A percentile compares a stretch with the other conserved stretches of the same genome.
phyloP scores from a whole-genome alignment of 2,329 filamentous ascomycete genomes.

The Anthostomella pinea region DNA sequence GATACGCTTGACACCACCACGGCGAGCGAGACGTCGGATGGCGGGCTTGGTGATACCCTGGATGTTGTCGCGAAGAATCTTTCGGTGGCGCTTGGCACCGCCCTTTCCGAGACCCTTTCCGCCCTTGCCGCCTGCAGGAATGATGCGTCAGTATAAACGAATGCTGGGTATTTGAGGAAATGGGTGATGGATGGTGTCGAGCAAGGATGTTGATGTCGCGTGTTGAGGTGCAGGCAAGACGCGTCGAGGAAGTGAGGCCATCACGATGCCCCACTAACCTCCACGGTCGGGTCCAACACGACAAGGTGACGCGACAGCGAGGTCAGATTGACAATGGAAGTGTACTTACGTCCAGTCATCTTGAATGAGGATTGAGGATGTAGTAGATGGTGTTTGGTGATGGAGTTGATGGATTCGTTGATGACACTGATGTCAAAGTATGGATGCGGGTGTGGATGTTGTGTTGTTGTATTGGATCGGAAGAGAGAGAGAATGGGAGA shows the following conservation, averaged over 20 bases:
- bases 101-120: conserved; percentile 98
- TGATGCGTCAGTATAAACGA: conserved; percentile 42
- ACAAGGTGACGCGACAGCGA: conserved; percentile 16
- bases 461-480: conserved; percentile 28
- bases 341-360: conserved; percentile 71
- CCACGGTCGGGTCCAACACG: conserved; percentile 3
- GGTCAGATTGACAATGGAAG: conserved; percentile 10
- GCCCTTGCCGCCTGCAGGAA: conserved; percentile 76
- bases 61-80: conserved; percentile 99
- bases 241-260: conserved; percentile 25
- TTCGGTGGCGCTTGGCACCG: conserved; percentile 97
- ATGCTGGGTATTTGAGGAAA: neutral
- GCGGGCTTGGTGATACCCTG: conserved; percentile 99
- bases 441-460: conserved; percentile 25
- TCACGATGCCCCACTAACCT: conserved; percentile 24
- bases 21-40: conserved; percentile 95
- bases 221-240: conserved; percentile 23
- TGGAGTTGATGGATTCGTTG: conserved; percentile 30
- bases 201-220: conserved; percentile 7
- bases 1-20: conserved; percentile 99
- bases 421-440: conserved; percentile 29
- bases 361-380: conserved; percentile 41
- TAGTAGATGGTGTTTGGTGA: conserved; percentile 26
- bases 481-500: conserved; percentile 18
- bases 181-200: conserved; percentile 5